Evolutionary conservation across 768 basidiomycete species (phyloP).

Genomic region (Mycena galericulata): DNA sequence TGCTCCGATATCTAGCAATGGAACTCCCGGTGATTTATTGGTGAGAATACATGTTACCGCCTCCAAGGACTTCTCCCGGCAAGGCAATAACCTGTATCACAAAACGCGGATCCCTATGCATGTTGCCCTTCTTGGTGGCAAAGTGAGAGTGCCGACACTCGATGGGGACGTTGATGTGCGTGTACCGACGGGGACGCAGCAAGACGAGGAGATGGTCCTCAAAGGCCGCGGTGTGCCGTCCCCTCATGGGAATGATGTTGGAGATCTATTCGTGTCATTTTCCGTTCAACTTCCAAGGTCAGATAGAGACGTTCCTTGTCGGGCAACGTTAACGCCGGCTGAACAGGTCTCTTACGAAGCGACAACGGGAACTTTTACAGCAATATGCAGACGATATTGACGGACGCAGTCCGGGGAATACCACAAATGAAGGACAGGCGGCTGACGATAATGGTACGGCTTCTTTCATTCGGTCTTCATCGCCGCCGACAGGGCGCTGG

Average conservation of each 20-base stretch:
- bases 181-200: conserved; percentile 93
- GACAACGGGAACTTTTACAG: conserved; percentile 90
- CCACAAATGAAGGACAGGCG: conserved; percentile 41
- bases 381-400: conserved; percentile 95
- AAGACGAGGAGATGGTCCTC: conserved; percentile 96
- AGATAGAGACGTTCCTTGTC: conserved; percentile 40
- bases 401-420: conserved; percentile 56
- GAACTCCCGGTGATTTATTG: conserved; percentile 85
- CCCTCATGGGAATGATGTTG: conserved; percentile 69
- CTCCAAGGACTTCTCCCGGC: conserved; percentile 88
- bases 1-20: conserved; percentile 83
- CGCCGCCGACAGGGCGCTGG: conserved; percentile 70
- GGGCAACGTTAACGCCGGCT: conserved; percentile 22
- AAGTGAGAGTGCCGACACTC: conserved; percentile 91
- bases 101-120: conserved; percentile 92
- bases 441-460: conserved; percentile 78
- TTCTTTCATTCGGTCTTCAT: conserved; percentile 70
- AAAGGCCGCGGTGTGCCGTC: conserved; percentile 85
- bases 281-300: conserved; percentile 91
- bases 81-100: conserved; percentile 93
- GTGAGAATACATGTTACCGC: conserved; percentile 87
- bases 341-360: conserved; percentile 80
- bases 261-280: conserved; percentile 93
- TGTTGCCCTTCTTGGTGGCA: conserved; percentile 92
- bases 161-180: conserved; percentile 97